Evolutionary conservation across 1,139 yeast genomes (phyloP).

Genomic region (Diutina ranongensis): DNA sequence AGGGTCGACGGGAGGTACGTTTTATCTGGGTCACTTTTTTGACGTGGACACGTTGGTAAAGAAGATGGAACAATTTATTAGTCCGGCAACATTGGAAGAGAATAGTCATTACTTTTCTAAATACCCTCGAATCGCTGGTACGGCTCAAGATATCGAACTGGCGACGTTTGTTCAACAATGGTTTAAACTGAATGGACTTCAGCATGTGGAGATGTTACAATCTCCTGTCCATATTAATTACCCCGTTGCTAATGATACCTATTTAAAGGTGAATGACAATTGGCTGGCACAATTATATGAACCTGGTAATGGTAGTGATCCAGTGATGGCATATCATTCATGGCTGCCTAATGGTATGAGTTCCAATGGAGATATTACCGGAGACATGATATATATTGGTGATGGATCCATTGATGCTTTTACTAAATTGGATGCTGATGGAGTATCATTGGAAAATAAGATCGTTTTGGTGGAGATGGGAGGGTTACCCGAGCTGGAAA

Average conservation of each 20-base stretch:
- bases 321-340: constrained; percentile 27
- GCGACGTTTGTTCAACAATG: constrained; percentile 52
- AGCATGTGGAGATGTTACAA: constrained; percentile 36
- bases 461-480: constrained; percentile 58
- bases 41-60: constrained; percentile 41
- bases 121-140: constrained; percentile 82
- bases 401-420: constrained; percentile 56
- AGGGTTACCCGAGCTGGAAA: constrained; percentile 24
- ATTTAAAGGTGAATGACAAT: constrained; percentile 21
- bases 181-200: constrained; percentile 46
- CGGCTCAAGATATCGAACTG: constrained; percentile 68
- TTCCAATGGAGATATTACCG: constrained; percentile 38
- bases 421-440: constrained; percentile 23
- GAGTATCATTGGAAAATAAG: constrained; percentile 25
- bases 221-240: constrained; percentile 51
- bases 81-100: constrained; percentile 49
- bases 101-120: constrained; percentile 68
- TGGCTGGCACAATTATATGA: constrained; percentile 29
- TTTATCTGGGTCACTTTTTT: constrained; percentile 49
- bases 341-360: constrained; percentile 58
- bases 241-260: constrained; percentile 20
- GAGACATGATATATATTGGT: constrained; percentile 43
- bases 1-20: constrained; percentile 30
- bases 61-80: constrained; percentile 40
- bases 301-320: constrained; percentile 20